Evolutionary conservation across 2,329 filamentous ascomycete genomes (phyloP).

Genomic region (Phoma herbarum): DNA sequence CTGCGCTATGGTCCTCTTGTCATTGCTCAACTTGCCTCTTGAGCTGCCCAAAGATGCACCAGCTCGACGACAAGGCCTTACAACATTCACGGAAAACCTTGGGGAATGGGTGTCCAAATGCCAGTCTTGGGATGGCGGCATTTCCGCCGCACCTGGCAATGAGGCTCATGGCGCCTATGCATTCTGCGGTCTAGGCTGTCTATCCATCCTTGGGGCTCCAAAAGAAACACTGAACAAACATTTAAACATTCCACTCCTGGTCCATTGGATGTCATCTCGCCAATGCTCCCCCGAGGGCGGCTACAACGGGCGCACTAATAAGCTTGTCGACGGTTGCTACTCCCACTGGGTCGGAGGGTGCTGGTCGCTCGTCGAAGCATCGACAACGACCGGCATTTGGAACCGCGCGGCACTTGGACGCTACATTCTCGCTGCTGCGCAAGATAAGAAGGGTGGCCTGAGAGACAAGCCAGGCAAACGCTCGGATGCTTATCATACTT

Average conservation of each 20-base stretch:
- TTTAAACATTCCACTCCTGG: constrained; percentile 77
- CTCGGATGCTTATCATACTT: constrained; percentile 91
- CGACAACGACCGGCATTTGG: constrained; percentile 68
- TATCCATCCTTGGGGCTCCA: constrained; percentile 85
- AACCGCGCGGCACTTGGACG: constrained; percentile 84
- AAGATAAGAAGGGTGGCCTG: constrained; percentile 80
- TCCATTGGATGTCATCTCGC: constrained; percentile 87
- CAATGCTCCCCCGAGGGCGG: constrained; percentile 93
- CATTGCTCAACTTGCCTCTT: constrained; percentile 82
- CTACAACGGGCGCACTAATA: constrained; percentile 93
- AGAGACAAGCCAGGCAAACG: constrained; percentile 92
- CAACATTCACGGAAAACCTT: constrained; percentile 74
- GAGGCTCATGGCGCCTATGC: constrained; percentile 98
- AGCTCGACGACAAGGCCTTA: constrained; percentile 68
- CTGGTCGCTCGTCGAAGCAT: constrained; percentile 89
- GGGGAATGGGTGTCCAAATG: constrained; percentile 83
- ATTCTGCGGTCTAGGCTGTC: constrained; percentile 89
- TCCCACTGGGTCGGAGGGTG: constrained; percentile 97
- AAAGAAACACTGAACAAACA: constrained; percentile 77
- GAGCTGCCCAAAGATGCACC: constrained; percentile 78
- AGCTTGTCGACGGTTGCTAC: constrained; percentile 97
- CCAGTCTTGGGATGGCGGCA: constrained; percentile 96
- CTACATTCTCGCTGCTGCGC: constrained; percentile 90
- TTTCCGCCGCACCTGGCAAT: constrained; percentile 82
- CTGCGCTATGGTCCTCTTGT: constrained; percentile 85